Evolutionary conservation across 2,329 filamentous ascomycete genomes (phyloP).

Genomic region (Aspergillus uvarum): DNA sequence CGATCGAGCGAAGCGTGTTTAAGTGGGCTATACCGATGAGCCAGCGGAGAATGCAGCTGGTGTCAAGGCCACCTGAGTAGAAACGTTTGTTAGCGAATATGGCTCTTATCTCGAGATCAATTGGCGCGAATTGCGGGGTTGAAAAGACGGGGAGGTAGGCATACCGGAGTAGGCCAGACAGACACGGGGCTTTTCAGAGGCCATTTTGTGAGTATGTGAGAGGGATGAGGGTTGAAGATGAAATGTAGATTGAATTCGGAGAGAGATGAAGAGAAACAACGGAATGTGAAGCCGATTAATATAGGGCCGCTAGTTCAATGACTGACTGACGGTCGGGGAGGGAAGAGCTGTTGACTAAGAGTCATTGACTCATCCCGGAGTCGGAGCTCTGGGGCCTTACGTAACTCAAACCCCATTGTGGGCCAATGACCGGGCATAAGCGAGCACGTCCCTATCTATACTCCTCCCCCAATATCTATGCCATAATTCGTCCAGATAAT

Average conservation of each 20-base stretch:
- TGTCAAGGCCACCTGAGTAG: conserved; percentile 44
- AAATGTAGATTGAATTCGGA: neutral
- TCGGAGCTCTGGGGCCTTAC: neutral
- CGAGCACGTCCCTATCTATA: neutral
- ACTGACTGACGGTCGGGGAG: neutral
- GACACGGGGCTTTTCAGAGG: conserved; percentile 19
- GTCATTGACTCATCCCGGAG: neutral
- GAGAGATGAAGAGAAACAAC: neutral
- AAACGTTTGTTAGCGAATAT: conserved; percentile 6
- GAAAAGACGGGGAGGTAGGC: neutral
- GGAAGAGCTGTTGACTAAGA: neutral
- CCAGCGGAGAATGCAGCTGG: conserved; percentile 35
- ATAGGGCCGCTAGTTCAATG: neutral
- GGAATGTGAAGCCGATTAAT: neutral
- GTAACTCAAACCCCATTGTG: neutral
- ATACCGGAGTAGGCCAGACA: conserved; percentile 27
- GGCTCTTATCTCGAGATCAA: neutral
- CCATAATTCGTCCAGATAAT: neutral
- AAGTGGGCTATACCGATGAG: conserved; percentile 11
- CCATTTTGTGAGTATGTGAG: conserved; percentile 11
- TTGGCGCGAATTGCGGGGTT: neutral
- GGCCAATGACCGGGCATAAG: neutral
- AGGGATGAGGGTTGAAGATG: neutral
- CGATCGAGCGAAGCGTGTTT: neutral
- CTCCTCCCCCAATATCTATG: neutral